Base-by-base conservation (phyloP, 495 filamentous ascomycete species). In the Penicillium ucsense region DNA sequence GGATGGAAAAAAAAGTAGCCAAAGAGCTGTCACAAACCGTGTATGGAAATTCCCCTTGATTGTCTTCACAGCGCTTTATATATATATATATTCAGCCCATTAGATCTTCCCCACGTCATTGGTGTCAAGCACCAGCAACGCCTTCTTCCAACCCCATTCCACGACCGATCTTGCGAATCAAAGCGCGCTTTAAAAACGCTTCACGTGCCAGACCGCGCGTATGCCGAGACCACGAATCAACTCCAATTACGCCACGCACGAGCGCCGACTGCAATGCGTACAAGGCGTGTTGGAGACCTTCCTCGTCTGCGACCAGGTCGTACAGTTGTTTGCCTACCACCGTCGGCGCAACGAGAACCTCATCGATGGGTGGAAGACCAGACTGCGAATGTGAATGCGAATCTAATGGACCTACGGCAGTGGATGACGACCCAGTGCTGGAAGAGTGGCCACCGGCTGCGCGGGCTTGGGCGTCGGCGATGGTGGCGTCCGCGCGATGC, bases 281-380 rank as follows among this genome's bases (percentile, higher is more conserved):
- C 51, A 95, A 80, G 28, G 85, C 85, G 53, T 95, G 90, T 45
- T 82, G 84, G 35, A 92, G 75, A 5, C 83, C 87, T 42, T 82
- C 74, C 61, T 94, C 91, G 61, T 97, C 92, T 2, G 88, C 84
- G 27, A 87, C 85, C 3, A 89, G 70, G 48, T 84, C 82, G 63
- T 95, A 98, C 46, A 98, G 68, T 74, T 98, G 92, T 55, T 85
- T 86, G 5, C 84, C 89, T 20, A 95, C 90, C 3, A 97, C 86
- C 0, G 89, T 94, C 1, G 89, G 88, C 5, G 90, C 89, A n/a
- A 96, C 88, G 7, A 98, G 74, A 32, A 97, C 73, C 31, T 94
- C 86, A 67, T 98, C 92, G 40, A 97, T 83, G 27, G 76, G 73
- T 0, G 84, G 84, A 1, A 79, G 66, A n/a, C 69, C 73, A 4